Evolutionary conservation across 345 rosid genomes (phyloP), one percentile per base, ranked within the genome.

Genomic region (Hibiscus syriacus): DNA sequence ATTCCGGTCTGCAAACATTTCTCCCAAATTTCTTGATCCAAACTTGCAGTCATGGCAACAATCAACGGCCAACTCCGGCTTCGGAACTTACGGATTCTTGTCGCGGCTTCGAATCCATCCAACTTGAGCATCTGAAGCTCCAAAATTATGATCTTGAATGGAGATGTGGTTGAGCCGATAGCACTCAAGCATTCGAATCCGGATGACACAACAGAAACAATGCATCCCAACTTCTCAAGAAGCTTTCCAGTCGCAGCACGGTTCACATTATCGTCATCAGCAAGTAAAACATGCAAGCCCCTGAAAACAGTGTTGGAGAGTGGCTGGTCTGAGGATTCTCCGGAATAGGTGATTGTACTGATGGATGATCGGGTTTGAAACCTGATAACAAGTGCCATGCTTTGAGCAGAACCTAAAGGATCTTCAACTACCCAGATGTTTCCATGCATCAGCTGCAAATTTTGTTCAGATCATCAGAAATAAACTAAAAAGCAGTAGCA

Each of bases 41-140:
- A 72, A 49, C 84, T 82, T 29, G 93, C 73, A 0, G 93, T 85
- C 72, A 85, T 73, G 50, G 85, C 93, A 25, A 94, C 66, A 1
- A 94, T 84, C 80, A 87, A 64, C 0, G 92, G 99, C 92, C 91
- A 78, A 57, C 73, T 80, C 27, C 77, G 86, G 72, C 85, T 85
- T 22, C 81, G 58, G 74, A 77, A 81, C 69, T 84, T 89, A 64
- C 89, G 77, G 0, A 94, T 89, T 78, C 87, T 83, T 29, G 68
- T 67, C 12, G 98, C 98, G 22, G 92, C 89, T 80, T 94, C 96
- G 64, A 77, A 91, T 22, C 95, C 92, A 66, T 94, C 93, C 83
- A 85, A 64, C 67, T 92, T 92, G 0, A 82, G 79, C 90, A 85
- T 75, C 54, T 87, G 95, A 49, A 92, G 96, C 80, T 92, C 98